Evolutionary conservation across 1,139 yeast species (phyloP), one percentile per base, ranked within the genome.

Genomic region (Blastobotrys arbuscula): DNA sequence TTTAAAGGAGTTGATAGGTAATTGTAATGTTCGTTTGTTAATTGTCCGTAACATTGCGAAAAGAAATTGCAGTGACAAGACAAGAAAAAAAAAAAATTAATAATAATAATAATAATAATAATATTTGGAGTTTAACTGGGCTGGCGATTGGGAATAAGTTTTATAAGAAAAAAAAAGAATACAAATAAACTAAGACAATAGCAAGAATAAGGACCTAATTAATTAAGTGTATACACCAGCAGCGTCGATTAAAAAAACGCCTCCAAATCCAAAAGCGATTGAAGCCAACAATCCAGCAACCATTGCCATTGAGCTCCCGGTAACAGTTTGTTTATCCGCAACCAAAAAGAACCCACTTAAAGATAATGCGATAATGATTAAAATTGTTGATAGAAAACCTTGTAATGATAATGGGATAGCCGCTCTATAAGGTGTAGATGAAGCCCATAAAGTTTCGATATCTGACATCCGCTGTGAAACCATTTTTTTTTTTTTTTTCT

Each of bases 141-240:
- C n/a, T n/a, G n/a, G n/a, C n/a, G n/a, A n/a, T n/a, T n/a, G n/a
- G n/a, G n/a, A n/a, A n/a, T n/a, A n/a, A n/a, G n/a, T n/a, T n/a
- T n/a, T n/a, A n/a, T n/a, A n/a, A n/a, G n/a, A n/a, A n/a, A n/a
- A n/a, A n/a, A n/a, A n/a, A n/a, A n/a, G n/a, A n/a, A n/a, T n/a
- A n/a, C n/a, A n/a, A n/a, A n/a, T n/a, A n/a, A n/a, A n/a, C n/a
- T n/a, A n/a, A n/a, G n/a, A n/a, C n/a, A n/a, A n/a, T n/a, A n/a
- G n/a, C n/a, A n/a, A n/a, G n/a, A n/a, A n/a, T n/a, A n/a, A n/a
- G n/a, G n/a, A n/a, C n/a, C n/a, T n/a, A n/a, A n/a, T n/a, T n/a
- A 24, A 12, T 48, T 54, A 67, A 9, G 69, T 62, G 53, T 71
- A 70, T 2, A 71, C 74, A 36, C 70, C 73, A 20, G 68, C 71